Evolutionary conservation across 441 rosid genomes (phyloP).

Genomic region (Gossypium trilobum): DNA sequence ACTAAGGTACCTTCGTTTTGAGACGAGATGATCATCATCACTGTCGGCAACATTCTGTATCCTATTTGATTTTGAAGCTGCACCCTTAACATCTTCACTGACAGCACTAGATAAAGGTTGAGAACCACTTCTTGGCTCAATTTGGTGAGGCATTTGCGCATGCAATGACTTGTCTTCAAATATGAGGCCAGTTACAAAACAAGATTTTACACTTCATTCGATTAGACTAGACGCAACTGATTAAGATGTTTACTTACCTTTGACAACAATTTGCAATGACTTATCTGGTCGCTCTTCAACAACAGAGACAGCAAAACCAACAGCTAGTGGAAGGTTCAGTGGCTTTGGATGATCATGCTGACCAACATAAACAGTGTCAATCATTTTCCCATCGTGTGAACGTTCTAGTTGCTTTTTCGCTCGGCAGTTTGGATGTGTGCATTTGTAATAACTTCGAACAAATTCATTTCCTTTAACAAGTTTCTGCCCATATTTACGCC

Average conservation of each 20-base stretch:
- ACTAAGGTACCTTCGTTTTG: constrained; percentile 55
- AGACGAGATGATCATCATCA: constrained; percentile 38
- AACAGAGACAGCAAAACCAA: constrained; percentile 35
- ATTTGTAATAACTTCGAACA: constrained; percentile 78
- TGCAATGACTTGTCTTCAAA: constrained; percentile 37
- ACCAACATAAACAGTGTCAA: constrained; percentile 55
- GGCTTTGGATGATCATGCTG: constrained; percentile 73
- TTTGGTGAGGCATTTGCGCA: constrained; percentile 29
- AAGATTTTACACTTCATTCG: not conserved
- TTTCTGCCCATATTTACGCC: constrained; percentile 93
- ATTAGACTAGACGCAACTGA: constrained; percentile 6
- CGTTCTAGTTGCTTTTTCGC: constrained; percentile 80
- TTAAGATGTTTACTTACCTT: constrained; percentile 36
- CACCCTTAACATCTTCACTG: constrained; percentile 36
- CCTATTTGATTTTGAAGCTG: constrained; percentile 37
- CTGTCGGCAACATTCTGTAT: constrained; percentile 32
- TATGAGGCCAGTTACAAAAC: constrained; percentile 16
- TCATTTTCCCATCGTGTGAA: constrained; percentile 52
- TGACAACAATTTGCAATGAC: constrained; percentile 23
- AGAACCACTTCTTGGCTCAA: constrained; percentile 28
- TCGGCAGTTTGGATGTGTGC: constrained; percentile 66
- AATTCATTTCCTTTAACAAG: constrained; percentile 79
- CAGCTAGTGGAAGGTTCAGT: constrained; percentile 33
- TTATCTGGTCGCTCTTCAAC: constrained; percentile 40
- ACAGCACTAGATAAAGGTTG: constrained; percentile 29